Base-by-base conservation (phyloP, 2,329 filamentous ascomycete species). In the Clarireedia homoeocarpa region DNA sequence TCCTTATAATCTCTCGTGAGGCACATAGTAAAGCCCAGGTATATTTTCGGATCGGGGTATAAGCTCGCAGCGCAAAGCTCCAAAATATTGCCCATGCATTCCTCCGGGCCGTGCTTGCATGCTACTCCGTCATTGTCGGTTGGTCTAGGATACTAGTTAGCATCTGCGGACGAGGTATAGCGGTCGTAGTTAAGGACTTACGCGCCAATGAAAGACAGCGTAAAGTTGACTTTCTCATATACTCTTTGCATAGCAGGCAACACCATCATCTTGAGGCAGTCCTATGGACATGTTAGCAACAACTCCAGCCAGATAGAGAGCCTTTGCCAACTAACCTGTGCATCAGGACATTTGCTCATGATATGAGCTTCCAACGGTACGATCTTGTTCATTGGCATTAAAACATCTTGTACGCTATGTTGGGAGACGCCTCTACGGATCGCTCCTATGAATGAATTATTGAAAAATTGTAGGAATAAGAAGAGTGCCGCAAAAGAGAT, bases 331-430 rank as follows among this genome's bases (percentile, higher is more conserved):
- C 73, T 10, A 67, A 81, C 79, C 70, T 79, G 80, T 2, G 94
- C 91, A 72, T 99, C 94, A 0, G 92, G 91, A 67, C 94, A 99
- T 77, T 97, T 96, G 74, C 85, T 89, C 86, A 97, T 99, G 65
- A 97, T 94, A 71, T 97, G 92, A 55, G 90, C 89, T 71, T 99
- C 94, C 2, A 99, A 73, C 4, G 90, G 88, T 4, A 97, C 86
- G 57, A 77, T 72, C 27, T 49, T 44, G 24, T 58, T 56, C 48
- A 38, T 23, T 6, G 34, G 48, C 48, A 40, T 24, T 20, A 26
- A 20, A 27, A 49, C 34, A n/a, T 39, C 12, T 27, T 42, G 30
- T 12, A n/a, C 3, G 5, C 4, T 27, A n/a, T 34, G 30, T 9
- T 34, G 30, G 4, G 30, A 34, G 10, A 9, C 30, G 4, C 30